These are phyloP conservation scores for Fistulifera pelliculosa DNA, from an alignment of 108 stramenopile genomes.

Conservation along the genomic window DNA sequence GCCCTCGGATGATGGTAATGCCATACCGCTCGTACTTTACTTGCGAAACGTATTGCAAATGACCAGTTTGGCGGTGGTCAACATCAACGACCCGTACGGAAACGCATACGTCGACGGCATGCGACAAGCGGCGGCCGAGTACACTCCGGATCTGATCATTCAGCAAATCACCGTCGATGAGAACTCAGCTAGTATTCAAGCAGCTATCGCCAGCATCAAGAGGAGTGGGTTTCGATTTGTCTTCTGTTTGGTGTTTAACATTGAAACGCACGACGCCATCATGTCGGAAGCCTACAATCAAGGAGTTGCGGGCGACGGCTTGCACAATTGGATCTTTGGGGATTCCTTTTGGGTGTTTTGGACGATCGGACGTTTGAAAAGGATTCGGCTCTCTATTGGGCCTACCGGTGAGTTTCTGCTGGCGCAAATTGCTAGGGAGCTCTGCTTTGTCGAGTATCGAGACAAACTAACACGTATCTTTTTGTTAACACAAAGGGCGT, in stretches of 20 bases:
- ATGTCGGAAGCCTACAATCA: conserved; percentile 27
- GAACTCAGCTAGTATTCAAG: neutral
- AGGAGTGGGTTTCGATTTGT: conserved; percentile 12
- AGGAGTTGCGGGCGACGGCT: conserved; percentile 34
- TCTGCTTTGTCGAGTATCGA: conserved; percentile 1
- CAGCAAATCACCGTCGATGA: neutral
- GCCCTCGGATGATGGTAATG: conserved; percentile 32
- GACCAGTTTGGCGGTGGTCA: conserved; percentile 27
- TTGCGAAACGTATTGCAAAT: conserved; percentile 11
- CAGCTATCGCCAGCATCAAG: neutral
- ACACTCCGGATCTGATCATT: conserved; percentile 31
- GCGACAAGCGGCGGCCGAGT: conserved; percentile 11
- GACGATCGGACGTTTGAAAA: conserved; percentile 17
- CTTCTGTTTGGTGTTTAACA: conserved; percentile 10
- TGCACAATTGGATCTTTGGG: conserved; percentile 43
- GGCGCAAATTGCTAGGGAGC: conserved; percentile 14
- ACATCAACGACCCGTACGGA: conserved; percentile 49
- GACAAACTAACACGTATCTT: neutral
- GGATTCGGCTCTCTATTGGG: conserved; percentile 23
- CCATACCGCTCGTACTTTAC: conserved; percentile 21
- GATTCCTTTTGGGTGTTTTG: conserved; percentile 18
- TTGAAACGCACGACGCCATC: conserved; percentile 11
- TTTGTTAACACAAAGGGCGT: conserved; percentile 1
- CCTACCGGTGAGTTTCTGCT: conserved; percentile 22
- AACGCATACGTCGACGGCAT: conserved; percentile 37